Evolutionary conservation across 352 stramenopile species (phyloP).

Genomic region (Phytophthora multivora): DNA sequence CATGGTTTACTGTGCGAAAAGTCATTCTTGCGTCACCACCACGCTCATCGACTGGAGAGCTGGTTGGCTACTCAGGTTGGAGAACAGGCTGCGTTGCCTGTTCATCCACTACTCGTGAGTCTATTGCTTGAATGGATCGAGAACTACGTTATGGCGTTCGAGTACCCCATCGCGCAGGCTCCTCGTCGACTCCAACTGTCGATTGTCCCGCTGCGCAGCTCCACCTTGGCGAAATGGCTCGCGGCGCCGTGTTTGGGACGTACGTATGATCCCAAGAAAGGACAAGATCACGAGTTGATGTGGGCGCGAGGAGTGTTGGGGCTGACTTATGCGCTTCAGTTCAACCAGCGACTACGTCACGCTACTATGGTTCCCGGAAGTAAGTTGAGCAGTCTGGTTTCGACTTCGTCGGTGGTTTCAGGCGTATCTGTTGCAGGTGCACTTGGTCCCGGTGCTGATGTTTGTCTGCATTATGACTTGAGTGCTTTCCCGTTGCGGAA

Average conservation of each 20-base stretch:
- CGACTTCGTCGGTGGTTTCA: conserved; percentile 31
- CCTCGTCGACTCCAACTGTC: conserved; percentile 60
- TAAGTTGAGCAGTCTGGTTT: conserved; percentile 53
- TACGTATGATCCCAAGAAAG: conserved; percentile 9
- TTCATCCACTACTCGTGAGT: conserved; percentile 61
- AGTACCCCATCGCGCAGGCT: conserved; percentile 65
- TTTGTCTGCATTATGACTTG: conserved; percentile 60
- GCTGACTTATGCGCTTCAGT: conserved; percentile 65
- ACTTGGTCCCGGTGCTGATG: conserved; percentile 42
- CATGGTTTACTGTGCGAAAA: conserved; percentile 66
- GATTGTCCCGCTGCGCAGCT: conserved; percentile 57
- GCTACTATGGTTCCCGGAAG: conserved; percentile 54
- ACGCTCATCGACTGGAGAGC: conserved; percentile 54
- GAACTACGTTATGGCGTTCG: conserved; percentile 79
- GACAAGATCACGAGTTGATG: conserved; percentile 19
- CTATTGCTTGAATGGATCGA: conserved; percentile 73
- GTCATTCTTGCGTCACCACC: conserved; percentile 69
- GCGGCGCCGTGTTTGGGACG: conserved; percentile 24
- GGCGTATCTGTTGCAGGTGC: conserved; percentile 31
- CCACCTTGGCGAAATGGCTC: conserved; percentile 49
- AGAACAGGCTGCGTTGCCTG: conserved; percentile 42
- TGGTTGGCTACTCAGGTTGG: conserved; percentile 55
- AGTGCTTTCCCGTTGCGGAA: conserved; percentile 47
- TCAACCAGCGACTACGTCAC: conserved; percentile 69
- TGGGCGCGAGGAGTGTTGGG: conserved; percentile 51